Conservation (phyloP, 257 asterid species). For the Parsonsia alboflavescens region DNA sequence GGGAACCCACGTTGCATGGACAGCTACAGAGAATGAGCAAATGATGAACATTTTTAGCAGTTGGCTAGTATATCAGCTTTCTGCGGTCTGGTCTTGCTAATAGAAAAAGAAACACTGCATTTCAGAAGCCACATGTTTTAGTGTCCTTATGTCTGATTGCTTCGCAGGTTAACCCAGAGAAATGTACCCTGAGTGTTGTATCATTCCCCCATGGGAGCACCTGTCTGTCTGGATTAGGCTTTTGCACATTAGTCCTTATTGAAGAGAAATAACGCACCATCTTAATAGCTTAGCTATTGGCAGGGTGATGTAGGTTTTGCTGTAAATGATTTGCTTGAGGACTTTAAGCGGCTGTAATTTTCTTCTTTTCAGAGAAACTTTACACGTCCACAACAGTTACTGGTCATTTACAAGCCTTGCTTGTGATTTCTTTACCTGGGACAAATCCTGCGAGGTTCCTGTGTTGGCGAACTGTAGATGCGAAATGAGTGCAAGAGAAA, state of each 20-base stretch:
- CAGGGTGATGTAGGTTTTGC: not conserved
- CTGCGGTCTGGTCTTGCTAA: not conserved
- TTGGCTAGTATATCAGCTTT: not conserved
- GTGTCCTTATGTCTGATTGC: not conserved
- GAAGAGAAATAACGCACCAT: not conserved
- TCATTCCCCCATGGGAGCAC: not conserved
- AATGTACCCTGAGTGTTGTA: not conserved
- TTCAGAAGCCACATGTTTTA: not conserved
- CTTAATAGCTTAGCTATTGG: not conserved
- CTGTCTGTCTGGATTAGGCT: not conserved
- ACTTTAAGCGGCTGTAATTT: not conserved
- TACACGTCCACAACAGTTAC: not conserved
- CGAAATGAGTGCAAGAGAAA: not conserved
- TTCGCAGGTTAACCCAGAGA: not conserved
- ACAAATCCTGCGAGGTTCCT: not conserved
- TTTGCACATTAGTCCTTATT: not conserved
- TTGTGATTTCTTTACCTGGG: not conserved
- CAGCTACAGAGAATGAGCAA: not conserved
- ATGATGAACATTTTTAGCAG: not conserved
- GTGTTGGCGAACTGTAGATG: not conserved
- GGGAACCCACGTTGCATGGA: not conserved
- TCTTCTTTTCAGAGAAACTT: not conserved
- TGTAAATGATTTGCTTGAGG: not conserved
- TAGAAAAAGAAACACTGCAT: not conserved
- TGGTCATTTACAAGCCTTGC: not conserved